Evolutionary conservation across 805 yeast genomes (phyloP).

Genomic region (Metschnikowia proteae): DNA sequence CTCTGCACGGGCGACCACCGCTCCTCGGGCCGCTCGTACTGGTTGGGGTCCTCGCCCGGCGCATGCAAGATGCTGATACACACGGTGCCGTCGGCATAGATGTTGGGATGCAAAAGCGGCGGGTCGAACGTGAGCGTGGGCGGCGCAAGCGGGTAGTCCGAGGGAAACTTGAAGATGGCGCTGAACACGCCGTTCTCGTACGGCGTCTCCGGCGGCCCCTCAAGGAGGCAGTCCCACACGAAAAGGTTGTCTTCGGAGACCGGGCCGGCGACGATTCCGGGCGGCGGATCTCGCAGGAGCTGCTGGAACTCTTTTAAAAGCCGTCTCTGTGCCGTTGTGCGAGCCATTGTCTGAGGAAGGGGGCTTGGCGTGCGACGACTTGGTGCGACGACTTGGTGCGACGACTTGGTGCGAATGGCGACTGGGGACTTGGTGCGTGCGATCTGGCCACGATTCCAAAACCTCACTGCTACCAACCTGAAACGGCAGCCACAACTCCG

Average conservation of each 20-base stretch:
- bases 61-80: conserved; percentile 94
- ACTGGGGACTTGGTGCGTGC: not conserved
- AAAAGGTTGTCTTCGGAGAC: conserved; percentile 67
- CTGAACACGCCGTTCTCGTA: conserved; percentile 87
- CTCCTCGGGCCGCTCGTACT: conserved; percentile 93
- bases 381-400: not conserved
- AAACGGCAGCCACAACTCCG: not conserved
- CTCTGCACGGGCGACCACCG: conserved; percentile 98
- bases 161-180: conserved; percentile 67
- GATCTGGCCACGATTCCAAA: conserved; percentile 1
- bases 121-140: conserved; percentile 75
- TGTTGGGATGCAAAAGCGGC: conserved; percentile 87
- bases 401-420: not conserved
- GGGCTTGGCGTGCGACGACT: not conserved
- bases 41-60: conserved; percentile 96
- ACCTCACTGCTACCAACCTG: not conserved
- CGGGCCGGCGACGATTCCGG: conserved; percentile 95
- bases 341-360: conserved; percentile 4
- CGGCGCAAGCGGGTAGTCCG: conserved; percentile 79
- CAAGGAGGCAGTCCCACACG: conserved; percentile 78
- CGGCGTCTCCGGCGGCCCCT: conserved; percentile 81
- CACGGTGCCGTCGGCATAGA: conserved; percentile 91
- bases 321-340: conserved; percentile 74
- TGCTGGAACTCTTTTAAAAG: conserved; percentile 87
- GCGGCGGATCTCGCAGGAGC: conserved; percentile 81